Evolutionary conservation across 139 green algal genomes (phyloP), one percentile per base, ranked within the genome.

Genomic region (Spirogloea muscicola): DNA sequence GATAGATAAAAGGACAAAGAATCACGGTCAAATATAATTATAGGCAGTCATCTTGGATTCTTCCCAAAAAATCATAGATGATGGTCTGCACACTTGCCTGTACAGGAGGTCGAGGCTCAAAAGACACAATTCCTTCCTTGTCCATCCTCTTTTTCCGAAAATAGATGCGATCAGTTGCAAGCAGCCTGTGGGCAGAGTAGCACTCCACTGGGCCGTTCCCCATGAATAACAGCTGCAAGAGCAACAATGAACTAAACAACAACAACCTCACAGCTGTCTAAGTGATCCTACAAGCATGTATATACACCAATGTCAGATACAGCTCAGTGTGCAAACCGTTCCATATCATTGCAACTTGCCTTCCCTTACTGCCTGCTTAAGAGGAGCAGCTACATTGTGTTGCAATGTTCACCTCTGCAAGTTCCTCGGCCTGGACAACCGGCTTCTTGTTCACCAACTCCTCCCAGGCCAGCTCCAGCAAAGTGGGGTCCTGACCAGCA

Each of bases 401-500:
- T 21, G 46, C 46, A 13, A 29, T 27, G 3, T 49, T 49, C 58
- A 72, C 62, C 62, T 72, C 62, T 37, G 62, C 62, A 64, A 72
- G 29, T 4, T 76, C 60, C 59, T 76, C 33, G 5, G 67, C n/a
- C 0, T 65, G 44, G 31, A 76, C 58, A 29, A 7, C 33, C 33
- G 38, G 27, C 25, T 76, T 65, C 37, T 76, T 52, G 9, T 49
- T 27, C 9, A 76, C 51, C 16, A 76, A 58, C 59, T 61, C 41
- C 55, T 72, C 57, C 67, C 67, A 76, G 18, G 49, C 67, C 67
- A 76, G n/a, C 58, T 74, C 60, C 59, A 76, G 61, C 13, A 76
- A 21, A 1, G 67, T 75, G 0, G 67, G 16, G 49, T 76, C 67
- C 39, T 65, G 16, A 49, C 60, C 39, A 60, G 31, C 46, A 67